A percentile compares a stretch with the other conserved stretches of the same genome.
These are phyloP conservation scores for Prunus armeniaca DNA, from an alignment of 306 rosid species.

Conservation along the genomic window DNA sequence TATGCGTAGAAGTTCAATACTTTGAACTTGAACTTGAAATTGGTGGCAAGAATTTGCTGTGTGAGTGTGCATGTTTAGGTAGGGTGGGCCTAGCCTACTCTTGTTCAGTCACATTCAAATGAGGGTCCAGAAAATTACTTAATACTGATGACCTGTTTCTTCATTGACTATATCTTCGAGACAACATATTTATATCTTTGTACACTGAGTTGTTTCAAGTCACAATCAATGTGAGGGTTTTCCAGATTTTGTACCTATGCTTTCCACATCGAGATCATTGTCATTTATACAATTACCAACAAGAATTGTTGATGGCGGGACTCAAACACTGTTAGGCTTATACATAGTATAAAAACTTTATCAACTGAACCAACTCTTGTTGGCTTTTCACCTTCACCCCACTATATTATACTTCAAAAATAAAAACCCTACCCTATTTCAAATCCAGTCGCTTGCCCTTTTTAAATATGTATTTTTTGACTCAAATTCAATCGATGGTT, in stretches of 20 bases:
- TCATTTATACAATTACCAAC: neutral
- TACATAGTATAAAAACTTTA: rapidly evolving
- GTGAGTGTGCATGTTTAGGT: too few relatives aligned
- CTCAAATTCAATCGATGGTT: neutral
- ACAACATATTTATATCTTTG: neutral
- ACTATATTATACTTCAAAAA: too few relatives aligned
- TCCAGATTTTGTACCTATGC: too few relatives aligned
- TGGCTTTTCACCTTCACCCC: too few relatives aligned
- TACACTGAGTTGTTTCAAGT: neutral
- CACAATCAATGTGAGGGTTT: neutral
- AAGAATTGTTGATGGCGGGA: rapidly evolving
- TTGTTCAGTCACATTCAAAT: slow-evolving; percentile 9
- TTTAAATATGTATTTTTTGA: neutral
- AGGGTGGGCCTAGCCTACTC: too few relatives aligned
- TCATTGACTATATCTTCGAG: neutral
- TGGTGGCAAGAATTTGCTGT: too few relatives aligned
- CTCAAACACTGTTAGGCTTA: too few relatives aligned
- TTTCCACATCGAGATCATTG: slow-evolving; percentile 3
- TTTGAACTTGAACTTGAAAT: too few relatives aligned
- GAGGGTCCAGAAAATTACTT: slow-evolving; percentile 6
- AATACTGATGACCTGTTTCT: neutral
- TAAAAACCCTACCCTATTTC: too few relatives aligned
- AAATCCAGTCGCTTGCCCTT: neutral
- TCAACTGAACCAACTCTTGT: rapidly evolving
- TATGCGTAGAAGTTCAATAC: too few relatives aligned